A percentile compares a stretch with the other conserved stretches of the same genome.
These are phyloP conservation scores for Zelopaecilomyces penicillatus DNA, from an alignment of 2,329 filamentous ascomycete genomes.

Conservation along the genomic window DNA sequence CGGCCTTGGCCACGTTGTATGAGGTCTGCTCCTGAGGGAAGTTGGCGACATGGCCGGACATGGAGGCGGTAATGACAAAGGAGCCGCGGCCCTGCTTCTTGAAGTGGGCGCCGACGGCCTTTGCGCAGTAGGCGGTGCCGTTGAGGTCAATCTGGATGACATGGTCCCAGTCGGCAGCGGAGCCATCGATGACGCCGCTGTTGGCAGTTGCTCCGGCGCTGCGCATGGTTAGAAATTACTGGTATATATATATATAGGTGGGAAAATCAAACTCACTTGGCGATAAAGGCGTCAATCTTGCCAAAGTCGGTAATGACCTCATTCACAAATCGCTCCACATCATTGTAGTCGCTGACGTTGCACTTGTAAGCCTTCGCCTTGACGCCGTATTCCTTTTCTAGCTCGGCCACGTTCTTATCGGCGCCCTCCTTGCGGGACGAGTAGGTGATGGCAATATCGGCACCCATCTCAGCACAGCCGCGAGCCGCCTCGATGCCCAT, in stretches of 20 bases:
- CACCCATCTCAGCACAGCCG: conserved; percentile 63
- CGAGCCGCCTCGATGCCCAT: conserved; percentile 63
- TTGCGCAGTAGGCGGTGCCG: conserved; percentile 60
- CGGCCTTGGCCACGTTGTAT: conserved; percentile 59
- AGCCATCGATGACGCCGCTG: conserved; percentile 58
- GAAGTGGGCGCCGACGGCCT: conserved; percentile 56
- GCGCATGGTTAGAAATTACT: background rate
- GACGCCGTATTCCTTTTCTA: conserved; percentile 58
- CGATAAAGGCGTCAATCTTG: conserved; percentile 65
- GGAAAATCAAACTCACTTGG: conserved; percentile 58
- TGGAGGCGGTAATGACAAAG: conserved; percentile 62
- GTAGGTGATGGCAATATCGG: conserved; percentile 64
- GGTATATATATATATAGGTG: background rate
- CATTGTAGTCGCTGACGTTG: conserved; percentile 44
- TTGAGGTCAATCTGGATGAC: conserved; percentile 58
- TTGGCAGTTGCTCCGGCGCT: conserved; percentile 61
- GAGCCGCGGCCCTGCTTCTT: conserved; percentile 53
- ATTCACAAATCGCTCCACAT: conserved; percentile 44
- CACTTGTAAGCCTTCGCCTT: conserved; percentile 55
- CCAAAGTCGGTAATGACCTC: conserved; percentile 67
- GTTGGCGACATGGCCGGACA: conserved; percentile 64
- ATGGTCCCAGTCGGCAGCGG: conserved; percentile 57
- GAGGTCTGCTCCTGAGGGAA: conserved; percentile 60
- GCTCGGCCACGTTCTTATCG: conserved; percentile 55
- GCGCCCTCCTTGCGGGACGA: conserved; percentile 61